Evolutionary conservation across 2,329 filamentous ascomycete genomes (phyloP).

Genomic region (Chrysoporthe austroafricana): DNA sequence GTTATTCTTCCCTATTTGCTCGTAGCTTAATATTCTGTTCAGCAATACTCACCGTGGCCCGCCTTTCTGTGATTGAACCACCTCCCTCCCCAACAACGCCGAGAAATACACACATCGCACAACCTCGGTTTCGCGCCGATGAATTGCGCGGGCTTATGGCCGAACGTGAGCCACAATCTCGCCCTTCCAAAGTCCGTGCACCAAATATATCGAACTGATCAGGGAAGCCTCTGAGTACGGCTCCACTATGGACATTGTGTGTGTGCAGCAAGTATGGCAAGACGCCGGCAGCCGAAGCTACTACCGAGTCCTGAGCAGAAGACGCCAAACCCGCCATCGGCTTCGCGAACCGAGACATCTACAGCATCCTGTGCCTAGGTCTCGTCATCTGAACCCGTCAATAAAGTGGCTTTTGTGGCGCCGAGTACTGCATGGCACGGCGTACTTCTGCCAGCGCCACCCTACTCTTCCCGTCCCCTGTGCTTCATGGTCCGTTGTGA

Average conservation of each 20-base stretch:
- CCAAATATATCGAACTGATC: not conserved
- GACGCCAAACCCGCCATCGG: not conserved
- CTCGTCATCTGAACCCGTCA: not conserved
- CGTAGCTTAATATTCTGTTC: not conserved
- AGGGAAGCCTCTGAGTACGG: not conserved
- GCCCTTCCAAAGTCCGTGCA: not conserved
- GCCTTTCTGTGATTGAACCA: not conserved
- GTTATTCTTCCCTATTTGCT: not conserved
- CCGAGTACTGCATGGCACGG: not conserved
- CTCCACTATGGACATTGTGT: not conserved
- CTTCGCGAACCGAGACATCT: not conserved
- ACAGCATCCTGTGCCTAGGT: not conserved
- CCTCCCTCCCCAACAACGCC: not conserved
- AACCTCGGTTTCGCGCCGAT: not conserved
- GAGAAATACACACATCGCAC: not conserved
- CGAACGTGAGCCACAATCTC: not conserved
- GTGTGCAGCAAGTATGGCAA: not conserved
- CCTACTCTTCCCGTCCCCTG: not conserved
- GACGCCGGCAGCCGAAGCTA: constrained; percentile 2
- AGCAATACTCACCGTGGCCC: not conserved
- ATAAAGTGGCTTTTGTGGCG: constrained; percentile 4
- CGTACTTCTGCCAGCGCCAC: not conserved
- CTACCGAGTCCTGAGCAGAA: not conserved
- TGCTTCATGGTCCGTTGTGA: not conserved
- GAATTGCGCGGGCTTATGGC: not conserved